phyloP scores from a whole-genome alignment of 148 eudicot species.

The Camellia lanceoleosa region DNA sequence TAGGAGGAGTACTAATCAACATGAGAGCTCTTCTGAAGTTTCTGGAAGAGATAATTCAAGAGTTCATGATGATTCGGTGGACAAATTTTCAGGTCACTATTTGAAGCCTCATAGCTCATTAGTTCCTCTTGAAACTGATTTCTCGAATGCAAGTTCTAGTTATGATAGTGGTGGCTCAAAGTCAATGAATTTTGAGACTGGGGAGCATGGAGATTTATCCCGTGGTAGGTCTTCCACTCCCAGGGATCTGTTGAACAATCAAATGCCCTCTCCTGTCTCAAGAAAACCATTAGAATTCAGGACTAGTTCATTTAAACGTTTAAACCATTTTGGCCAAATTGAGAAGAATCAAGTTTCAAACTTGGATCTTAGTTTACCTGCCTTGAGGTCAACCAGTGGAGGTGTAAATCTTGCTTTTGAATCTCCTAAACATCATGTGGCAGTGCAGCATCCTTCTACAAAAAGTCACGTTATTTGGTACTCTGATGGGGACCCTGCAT shows the following conservation, averaged over 20 bases:
- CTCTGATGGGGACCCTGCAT: slow-evolving; percentile 87
- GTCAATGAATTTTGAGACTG: slow-evolving; percentile 47
- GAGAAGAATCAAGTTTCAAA: slow-evolving; percentile 45
- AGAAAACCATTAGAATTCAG: slow-evolving; percentile 51
- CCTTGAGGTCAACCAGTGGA: slow-evolving; percentile 39
- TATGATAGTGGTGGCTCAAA: slow-evolving; percentile 61
- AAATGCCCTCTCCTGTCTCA: slow-evolving; percentile 48
- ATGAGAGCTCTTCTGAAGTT: slow-evolving; percentile 39
- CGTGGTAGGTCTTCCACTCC: slow-evolving; percentile 57
- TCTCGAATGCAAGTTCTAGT: slow-evolving; percentile 41
- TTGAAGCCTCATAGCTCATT: slow-evolving; percentile 44
- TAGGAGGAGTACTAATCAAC: slow-evolving; percentile 27
- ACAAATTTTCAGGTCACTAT: slow-evolving; percentile 41
- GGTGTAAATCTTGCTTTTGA: slow-evolving; percentile 28
- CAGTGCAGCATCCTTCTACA: slow-evolving; percentile 29
- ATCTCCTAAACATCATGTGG: slow-evolving; percentile 38
- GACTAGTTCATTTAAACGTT: slow-evolving; percentile 40
- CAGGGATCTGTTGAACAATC: slow-evolving; percentile 47
- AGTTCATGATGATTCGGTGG: slow-evolving; percentile 32
- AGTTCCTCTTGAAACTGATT: slow-evolving; percentile 41
- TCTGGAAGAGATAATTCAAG: slow-evolving; percentile 37
- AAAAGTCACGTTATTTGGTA: slow-evolving; percentile 48
- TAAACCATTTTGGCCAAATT: slow-evolving; percentile 33
- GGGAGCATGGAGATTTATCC: slow-evolving; percentile 50
- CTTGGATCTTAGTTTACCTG: slow-evolving; percentile 23